These are phyloP conservation scores for Scheffersomyces ergatensis DNA, from an alignment of 805 yeast species.

Conservation along the genomic window DNA sequence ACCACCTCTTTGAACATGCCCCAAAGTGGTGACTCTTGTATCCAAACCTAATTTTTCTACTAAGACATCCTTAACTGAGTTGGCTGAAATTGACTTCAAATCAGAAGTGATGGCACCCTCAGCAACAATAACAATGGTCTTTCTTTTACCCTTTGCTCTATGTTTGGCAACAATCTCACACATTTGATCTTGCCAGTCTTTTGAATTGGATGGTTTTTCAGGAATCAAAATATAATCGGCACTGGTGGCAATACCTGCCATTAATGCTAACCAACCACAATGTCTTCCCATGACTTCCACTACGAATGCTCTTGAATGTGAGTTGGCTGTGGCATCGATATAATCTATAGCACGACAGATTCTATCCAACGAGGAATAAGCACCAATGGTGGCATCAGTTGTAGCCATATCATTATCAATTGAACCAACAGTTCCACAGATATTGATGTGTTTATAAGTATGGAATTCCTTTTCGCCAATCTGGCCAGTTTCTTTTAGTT, in stretches of 20 bases:
- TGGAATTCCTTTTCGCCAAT: constrained; percentile 58
- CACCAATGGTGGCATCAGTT: constrained; percentile 96
- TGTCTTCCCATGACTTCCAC: constrained; percentile 99
- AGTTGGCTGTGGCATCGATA: constrained; percentile 95
- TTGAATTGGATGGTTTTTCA: constrained; percentile 79
- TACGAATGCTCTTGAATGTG: constrained; percentile 96
- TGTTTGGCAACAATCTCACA: constrained; percentile 72
- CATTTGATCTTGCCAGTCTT: constrained; percentile 80
- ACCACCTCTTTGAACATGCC: constrained; percentile 99
- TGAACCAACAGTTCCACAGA: constrained; percentile 94
- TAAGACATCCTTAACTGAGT: constrained; percentile 77
- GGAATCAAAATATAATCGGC: constrained; percentile 96
- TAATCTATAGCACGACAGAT: constrained; percentile 93
- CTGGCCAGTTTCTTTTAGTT: constrained; percentile 55
- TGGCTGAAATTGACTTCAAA: constrained; percentile 75
- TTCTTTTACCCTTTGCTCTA: constrained; percentile 84
- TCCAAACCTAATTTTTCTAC: constrained; percentile 79
- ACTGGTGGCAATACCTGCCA: constrained; percentile 96
- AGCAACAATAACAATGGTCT: constrained; percentile 94
- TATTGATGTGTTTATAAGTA: constrained; percentile 71
- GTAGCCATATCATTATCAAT: constrained; percentile 98
- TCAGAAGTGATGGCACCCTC: constrained; percentile 93
- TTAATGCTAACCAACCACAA: constrained; percentile 97
- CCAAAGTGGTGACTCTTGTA: constrained; percentile 91
- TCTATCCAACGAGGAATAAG: constrained; percentile 88